These are phyloP conservation scores for Nemania abortiva DNA, from an alignment of 2,329 filamentous ascomycete genomes.

Conservation along the genomic window DNA sequence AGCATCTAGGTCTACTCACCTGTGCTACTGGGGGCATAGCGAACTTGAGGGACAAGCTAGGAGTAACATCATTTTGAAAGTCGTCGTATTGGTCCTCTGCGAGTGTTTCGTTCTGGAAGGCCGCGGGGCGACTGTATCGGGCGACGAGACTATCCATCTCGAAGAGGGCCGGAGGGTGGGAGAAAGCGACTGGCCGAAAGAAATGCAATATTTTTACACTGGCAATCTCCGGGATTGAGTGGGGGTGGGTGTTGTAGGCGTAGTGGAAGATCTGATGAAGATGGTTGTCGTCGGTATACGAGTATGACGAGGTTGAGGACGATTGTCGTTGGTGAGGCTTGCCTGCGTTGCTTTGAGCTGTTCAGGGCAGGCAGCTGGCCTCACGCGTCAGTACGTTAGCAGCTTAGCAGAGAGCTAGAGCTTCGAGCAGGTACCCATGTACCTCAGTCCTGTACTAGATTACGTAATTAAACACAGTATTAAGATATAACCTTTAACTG, in stretches of 20 bases:
- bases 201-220: slow-evolving; percentile 4
- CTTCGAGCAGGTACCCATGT: background rate
- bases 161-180: slow-evolving; percentile 28
- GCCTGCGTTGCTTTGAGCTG: slow-evolving; percentile 27
- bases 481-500: no score
- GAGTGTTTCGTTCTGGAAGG: slow-evolving; percentile 77
- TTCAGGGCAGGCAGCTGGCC: slow-evolving; percentile 50
- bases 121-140: slow-evolving; percentile 85
- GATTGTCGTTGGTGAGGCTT: slow-evolving; percentile 24
- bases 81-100: slow-evolving; percentile 80
- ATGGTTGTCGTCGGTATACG: slow-evolving; percentile 37
- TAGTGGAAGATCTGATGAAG: slow-evolving; percentile 4
- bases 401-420: background rate
- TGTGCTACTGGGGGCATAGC: slow-evolving; percentile 92
- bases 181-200: slow-evolving; percentile 8
- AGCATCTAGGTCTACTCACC: slow-evolving; percentile 64
- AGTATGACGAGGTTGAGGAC: slow-evolving; percentile 27
- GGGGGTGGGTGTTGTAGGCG: slow-evolving; percentile 18
- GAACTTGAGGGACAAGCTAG: slow-evolving; percentile 90
- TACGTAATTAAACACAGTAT: background rate
- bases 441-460: background rate
- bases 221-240: slow-evolving; percentile 18
- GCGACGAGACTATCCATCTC: slow-evolving; percentile 93
- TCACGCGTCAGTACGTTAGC: slow-evolving; percentile 46
- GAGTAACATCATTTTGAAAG: slow-evolving; percentile 74